Evolutionary conservation across 768 basidiomycete species (phyloP), one percentile per base, ranked within the genome.

Genomic region (Tricholomella constricta): DNA sequence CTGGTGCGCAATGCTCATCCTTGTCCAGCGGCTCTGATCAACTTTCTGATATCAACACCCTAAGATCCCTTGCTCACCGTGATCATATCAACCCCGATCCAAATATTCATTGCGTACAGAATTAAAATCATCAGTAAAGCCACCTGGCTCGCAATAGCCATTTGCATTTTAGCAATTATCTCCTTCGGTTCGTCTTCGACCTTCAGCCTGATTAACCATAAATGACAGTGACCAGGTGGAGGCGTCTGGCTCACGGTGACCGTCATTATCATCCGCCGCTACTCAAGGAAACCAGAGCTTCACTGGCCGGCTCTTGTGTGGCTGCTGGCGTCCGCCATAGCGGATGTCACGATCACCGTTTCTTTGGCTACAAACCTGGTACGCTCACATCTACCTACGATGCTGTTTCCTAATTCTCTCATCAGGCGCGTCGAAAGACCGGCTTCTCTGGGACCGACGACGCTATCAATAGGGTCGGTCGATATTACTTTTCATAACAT

Each of bases 21-120:
- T 23, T 10, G 15, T 23, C 27, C 17, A 12, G 19, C 20, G 19
- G 26, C 27, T n/a, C n/a, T n/a, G n/a, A n/a, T n/a, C 20, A 19
- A 22, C 3, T 6, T 12, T 15, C 9, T 26, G 1, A 48, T 15
- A 26, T 26, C 31, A 32, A 26, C 29, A 11, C 3, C 22, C 25
- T 12, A 20, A 61, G 60, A 61, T n/a, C 60, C 62, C 6, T 35
- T 62, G 1, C 54, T 76, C 3, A 65, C 71, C 1, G 67, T 78
- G 6, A 40, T 62, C 2, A 62, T 64, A 12, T 79, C 77, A 2
- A 78, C 76, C 6, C 76, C 77, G 0, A 78, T 79, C 17, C 78
- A 79, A 59, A 56, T 79, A 9, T 78, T 77, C 63, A 70, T 78
- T 43, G 76, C 76, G 0, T 76, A 74, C 71, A 66, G 76, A 41